A percentile compares a stretch with the other conserved stretches of the same genome.
Conservation (phyloP, 495 filamentous ascomycete genomes). For the Penicillium psychrofluorescens region DNA sequence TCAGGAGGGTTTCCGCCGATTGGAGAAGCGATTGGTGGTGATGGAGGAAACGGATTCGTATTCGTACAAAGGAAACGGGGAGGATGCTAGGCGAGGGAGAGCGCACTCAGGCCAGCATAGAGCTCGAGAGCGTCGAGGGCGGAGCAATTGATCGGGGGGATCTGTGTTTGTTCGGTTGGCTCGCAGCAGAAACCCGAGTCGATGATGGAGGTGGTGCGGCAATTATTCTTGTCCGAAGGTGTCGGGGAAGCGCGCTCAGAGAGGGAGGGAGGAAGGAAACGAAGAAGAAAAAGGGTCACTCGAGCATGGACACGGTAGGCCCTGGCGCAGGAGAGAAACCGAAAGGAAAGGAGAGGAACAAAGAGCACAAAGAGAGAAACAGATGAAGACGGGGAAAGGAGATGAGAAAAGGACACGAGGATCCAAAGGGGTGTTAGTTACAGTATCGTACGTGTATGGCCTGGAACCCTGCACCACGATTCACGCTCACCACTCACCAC, state of each 20-base stretch:
- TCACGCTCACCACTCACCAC: not conserved
- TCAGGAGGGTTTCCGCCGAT: not conserved
- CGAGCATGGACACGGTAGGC: not conserved
- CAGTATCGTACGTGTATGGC: constrained; percentile 1
- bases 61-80: too few relatives aligned
- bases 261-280: constrained; percentile 1
- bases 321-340: constrained; percentile 5
- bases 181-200: too few relatives aligned
- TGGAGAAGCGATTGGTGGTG: not conserved
- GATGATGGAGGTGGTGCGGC: too few relatives aligned
- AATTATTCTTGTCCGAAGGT: too few relatives aligned
- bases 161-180: too few relatives aligned
- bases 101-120: not conserved
- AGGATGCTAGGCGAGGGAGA: not conserved
- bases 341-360: constrained; percentile 10
- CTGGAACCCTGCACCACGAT: not conserved
- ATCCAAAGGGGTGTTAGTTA: constrained; percentile 13
- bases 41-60: too few relatives aligned
- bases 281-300: constrained; percentile 1
- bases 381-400: constrained; percentile 10
- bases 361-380: constrained; percentile 11
- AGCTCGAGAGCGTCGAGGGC: not conserved
- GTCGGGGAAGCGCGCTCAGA: constrained; percentile 2
- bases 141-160: too few relatives aligned
- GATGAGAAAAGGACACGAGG: constrained; percentile 25